phyloP scores from a whole-genome alignment of 2,329 filamentous ascomycete species.

The Trichoderma sp. region DNA sequence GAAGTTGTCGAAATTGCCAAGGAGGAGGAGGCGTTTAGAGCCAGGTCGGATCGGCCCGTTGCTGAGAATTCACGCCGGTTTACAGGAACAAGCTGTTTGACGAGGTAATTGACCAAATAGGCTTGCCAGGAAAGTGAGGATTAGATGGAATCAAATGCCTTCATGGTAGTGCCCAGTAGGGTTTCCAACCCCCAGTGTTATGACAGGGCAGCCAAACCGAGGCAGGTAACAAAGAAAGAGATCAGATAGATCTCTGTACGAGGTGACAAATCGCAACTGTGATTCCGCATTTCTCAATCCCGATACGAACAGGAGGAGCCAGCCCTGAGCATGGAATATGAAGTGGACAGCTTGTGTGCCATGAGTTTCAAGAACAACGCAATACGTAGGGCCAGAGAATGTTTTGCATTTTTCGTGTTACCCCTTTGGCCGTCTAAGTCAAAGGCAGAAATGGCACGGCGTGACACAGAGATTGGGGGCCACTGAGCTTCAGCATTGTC shows the following conservation, averaged over 20 bases:
- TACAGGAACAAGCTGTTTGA: background rate
- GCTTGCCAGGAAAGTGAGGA: background rate
- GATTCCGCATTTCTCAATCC: conserved; percentile 11
- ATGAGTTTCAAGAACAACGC: background rate
- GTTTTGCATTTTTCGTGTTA: conserved; percentile 21
- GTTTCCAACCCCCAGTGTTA: background rate
- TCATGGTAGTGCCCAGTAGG: background rate
- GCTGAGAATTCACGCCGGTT: background rate
- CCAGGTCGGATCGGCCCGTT: conserved; percentile 33
- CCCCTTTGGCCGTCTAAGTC: conserved; percentile 10
- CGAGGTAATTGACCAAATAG: background rate
- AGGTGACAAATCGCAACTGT: conserved; percentile 20
- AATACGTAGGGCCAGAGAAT: conserved; percentile 11
- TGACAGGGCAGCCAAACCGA: background rate
- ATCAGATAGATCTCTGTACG: conserved; percentile 24
- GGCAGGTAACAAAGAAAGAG: background rate
- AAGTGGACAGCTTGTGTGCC: background rate
- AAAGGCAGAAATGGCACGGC: background rate
- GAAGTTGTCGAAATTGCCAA: conserved; percentile 19
- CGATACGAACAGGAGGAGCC: background rate
- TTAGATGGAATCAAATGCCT: background rate
- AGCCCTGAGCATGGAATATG: background rate
- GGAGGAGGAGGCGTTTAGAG: conserved; percentile 19
- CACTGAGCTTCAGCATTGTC: conserved; percentile 9
- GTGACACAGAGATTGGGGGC: conserved; percentile 16